Evolutionary conservation across 306 rosid species (phyloP), one percentile per base, ranked within the genome.

Genomic region (Cyamopsis tetragonoloba): DNA sequence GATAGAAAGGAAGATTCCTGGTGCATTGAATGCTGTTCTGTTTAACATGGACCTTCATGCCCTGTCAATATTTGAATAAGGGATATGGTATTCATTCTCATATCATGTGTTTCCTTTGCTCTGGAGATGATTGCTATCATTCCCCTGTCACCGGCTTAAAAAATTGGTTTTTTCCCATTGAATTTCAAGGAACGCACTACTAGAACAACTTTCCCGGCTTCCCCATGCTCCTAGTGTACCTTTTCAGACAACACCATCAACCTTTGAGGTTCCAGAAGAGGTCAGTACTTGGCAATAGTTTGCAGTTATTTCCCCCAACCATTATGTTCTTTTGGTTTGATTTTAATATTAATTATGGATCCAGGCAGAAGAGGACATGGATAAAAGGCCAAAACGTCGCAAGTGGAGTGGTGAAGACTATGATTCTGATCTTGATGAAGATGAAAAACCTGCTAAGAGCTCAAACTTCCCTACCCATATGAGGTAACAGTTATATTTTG

Each of bases 181-280:
- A 41, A 42, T 54, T 64, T 54, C 22, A 37, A 91, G 97, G 81
- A 80, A 13, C 70, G 77, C 65, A 0, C 76, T 91, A 10, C 60
- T 91, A 24, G 96, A 88, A 67, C 97, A 91, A 64, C 84, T 91
- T 74, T 76, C 97, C 57, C 74, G 81, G 53, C 70, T 91, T 54
- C 89, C 95, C 20, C 87, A 86, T 85, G 83, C 89, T 27, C 97
- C 97, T 26, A 82, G 97, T 74, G 91, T 57, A 10, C 91, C 96
- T 69, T 91, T 91, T 70, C 95, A 91, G 65, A 81, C 74, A 44
- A 81, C 88, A 54, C 96, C 91, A 38, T 53, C 89, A 35, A 73
- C 78, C 17, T 34, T 75, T 7, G 60, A 83, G 77, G 84, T 64
- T 70, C 97, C 96, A 50, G 95, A 88, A 62, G 95, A 88, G 95